Evolutionary conservation across 768 basidiomycete genomes (phyloP).

Genomic region (Phaeotremella fagi): DNA sequence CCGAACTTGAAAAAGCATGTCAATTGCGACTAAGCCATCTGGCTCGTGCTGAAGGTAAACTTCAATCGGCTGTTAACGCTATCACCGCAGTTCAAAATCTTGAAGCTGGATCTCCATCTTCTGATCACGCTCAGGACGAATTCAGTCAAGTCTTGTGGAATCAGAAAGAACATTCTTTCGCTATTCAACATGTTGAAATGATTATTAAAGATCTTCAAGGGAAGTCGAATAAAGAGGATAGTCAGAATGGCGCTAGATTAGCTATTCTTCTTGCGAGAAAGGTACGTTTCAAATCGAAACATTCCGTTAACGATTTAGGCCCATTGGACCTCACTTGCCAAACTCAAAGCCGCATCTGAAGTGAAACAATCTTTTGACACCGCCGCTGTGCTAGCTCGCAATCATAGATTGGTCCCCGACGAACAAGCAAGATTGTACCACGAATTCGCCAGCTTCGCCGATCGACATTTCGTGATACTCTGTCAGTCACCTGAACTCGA

Average conservation of each 20-base stretch:
- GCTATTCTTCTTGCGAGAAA: constrained; percentile 56
- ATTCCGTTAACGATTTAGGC: constrained; percentile 56
- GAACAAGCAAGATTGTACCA: constrained; percentile 56
- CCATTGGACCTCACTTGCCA: constrained; percentile 82
- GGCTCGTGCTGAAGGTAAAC: constrained; percentile 65
- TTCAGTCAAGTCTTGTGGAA: constrained; percentile 87
- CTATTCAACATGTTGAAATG: constrained; percentile 53
- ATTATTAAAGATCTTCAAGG: constrained; percentile 6
- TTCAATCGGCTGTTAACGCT: constrained; percentile 82
- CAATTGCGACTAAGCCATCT: constrained; percentile 64
- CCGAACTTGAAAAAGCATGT: constrained; percentile 63
- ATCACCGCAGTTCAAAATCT: constrained; percentile 69
- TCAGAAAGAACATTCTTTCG: constrained; percentile 75
- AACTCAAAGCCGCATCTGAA: constrained; percentile 67
- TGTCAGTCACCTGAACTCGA: constrained; percentile 65
- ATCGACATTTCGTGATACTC: constrained; percentile 73
- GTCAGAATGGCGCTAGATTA: neutral
- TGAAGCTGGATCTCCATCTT: constrained; percentile 48
- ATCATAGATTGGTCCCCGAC: constrained; percentile 11
- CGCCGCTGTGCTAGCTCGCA: constrained; percentile 52
- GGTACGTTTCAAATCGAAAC: constrained; percentile 51
- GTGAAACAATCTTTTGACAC: constrained; percentile 67
- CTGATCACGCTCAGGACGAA: constrained; percentile 65
- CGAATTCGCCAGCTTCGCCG: constrained; percentile 82
- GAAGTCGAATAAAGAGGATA: neutral